Evolutionary conservation across 352 stramenopile species (phyloP).

Genomic region (Saprolegnia parasitica): DNA sequence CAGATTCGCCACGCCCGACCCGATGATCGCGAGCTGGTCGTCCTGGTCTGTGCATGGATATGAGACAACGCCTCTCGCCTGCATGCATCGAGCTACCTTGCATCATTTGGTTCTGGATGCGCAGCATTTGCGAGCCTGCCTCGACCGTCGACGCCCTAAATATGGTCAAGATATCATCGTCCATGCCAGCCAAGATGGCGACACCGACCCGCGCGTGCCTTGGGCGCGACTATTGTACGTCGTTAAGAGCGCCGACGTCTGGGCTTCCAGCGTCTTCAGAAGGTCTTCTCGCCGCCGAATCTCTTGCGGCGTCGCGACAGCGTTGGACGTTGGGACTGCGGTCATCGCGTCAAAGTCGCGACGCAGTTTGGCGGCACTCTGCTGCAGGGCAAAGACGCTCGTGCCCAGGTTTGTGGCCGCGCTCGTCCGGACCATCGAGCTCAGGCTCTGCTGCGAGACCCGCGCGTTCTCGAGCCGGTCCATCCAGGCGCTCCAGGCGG

Average conservation of each 20-base stretch:
- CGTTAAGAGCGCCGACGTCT: conserved; percentile 55
- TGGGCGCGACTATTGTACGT: conserved; percentile 60
- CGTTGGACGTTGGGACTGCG: conserved; percentile 11
- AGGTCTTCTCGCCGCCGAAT: conserved; percentile 26
- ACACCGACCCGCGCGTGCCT: conserved; percentile 32
- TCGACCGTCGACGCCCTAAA: conserved; percentile 34
- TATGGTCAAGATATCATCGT: not conserved
- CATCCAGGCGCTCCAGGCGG: conserved; percentile 72
- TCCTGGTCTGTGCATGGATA: conserved; percentile 57
- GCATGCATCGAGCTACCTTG: conserved; percentile 40
- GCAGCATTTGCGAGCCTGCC: conserved; percentile 50
- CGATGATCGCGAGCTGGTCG: conserved; percentile 78
- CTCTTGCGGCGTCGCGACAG: conserved; percentile 27
- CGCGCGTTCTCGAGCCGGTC: conserved; percentile 75
- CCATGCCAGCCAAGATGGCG: not conserved
- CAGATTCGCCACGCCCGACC: conserved; percentile 74
- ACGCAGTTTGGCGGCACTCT: conserved; percentile 71
- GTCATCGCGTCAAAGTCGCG: conserved; percentile 69
- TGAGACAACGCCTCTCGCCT: not conserved
- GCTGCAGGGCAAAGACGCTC: conserved; percentile 79
- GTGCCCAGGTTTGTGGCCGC: conserved; percentile 61
- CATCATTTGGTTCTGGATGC: conserved; percentile 88
- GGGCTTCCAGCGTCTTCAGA: conserved; percentile 7
- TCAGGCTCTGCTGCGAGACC: conserved; percentile 55
- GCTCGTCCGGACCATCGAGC: conserved; percentile 57